A percentile compares a stretch with the other conserved stretches of the same genome.
phyloP scores from a whole-genome alignment of 2,329 filamentous ascomycete species.

The Lasiodiplodia sp. region DNA sequence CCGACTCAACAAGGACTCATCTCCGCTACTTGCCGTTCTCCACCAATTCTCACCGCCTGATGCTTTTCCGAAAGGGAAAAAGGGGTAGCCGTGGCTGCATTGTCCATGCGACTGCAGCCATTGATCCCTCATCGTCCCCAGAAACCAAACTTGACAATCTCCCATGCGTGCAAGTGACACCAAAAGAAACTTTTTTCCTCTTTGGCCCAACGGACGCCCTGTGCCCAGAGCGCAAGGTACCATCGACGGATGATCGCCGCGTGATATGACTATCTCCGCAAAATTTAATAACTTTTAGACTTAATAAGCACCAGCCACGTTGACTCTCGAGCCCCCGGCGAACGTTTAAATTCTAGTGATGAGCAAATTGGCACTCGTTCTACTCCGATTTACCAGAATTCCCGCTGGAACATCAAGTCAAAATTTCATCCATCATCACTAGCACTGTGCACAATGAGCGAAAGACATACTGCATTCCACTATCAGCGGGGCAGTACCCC shows the following conservation, averaged over 20 bases:
- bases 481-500: neutral
- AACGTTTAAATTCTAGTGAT: too few species aligned
- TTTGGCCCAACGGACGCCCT: neutral
- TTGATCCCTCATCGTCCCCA: neutral
- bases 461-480: neutral
- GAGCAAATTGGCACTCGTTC: too few species aligned
- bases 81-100: neutral
- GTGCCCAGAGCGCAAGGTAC: slow-evolving; percentile 5
- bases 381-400: too few species aligned
- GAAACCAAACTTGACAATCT: neutral
- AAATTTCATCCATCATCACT: neutral
- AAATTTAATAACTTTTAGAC: neutral
- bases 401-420: too few species aligned
- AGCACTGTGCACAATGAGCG: neutral
- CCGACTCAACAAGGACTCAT: neutral
- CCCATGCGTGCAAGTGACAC: neutral
- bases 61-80: neutral
- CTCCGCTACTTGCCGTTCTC: slow-evolving; percentile 19
- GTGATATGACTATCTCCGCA: slow-evolving; percentile 16
- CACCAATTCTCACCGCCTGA: neutral
- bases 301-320: neutral
- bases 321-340: neutral
- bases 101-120: neutral
- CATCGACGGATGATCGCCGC: slow-evolving; percentile 17
- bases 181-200: neutral